These are phyloP conservation scores for Fusarium pseudocircinatum DNA, from an alignment of 2,329 filamentous ascomycete genomes.

Conservation along the genomic window DNA sequence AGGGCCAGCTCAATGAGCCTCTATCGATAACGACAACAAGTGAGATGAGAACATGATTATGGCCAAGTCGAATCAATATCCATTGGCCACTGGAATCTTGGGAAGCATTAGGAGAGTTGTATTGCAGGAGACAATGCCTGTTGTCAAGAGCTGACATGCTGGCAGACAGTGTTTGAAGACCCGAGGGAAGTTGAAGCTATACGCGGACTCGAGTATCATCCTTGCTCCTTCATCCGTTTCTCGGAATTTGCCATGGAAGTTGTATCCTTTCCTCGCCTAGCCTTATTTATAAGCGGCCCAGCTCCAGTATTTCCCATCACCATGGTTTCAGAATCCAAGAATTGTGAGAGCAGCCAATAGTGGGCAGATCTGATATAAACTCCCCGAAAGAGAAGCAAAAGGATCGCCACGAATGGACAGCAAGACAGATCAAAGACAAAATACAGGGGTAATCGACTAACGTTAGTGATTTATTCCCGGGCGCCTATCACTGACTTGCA, in stretches of 20 bases:
- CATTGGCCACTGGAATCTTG: neutral
- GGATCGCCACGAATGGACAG: neutral
- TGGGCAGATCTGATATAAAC: neutral
- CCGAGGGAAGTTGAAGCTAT: neutral
- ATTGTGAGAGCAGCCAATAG: neutral
- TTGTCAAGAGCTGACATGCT: neutral
- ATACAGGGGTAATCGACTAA: neutral
- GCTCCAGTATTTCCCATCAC: neutral
- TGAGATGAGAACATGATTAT: neutral
- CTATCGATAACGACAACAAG: neutral
- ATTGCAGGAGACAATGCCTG: neutral
- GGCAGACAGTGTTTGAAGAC: neutral
- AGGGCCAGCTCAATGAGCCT: neutral
- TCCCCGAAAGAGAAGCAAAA: neutral
- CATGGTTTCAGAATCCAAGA: slow-evolving; percentile 17
- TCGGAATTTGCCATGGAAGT: neutral
- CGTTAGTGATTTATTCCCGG: neutral
- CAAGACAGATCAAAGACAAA: neutral
- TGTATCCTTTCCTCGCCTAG: slow-evolving; percentile 20
- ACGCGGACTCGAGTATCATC: neutral
- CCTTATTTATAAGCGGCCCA: neutral
- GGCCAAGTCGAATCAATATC: neutral
- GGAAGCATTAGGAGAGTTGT: neutral
- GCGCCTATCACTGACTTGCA: neutral
- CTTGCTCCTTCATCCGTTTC: slow-evolving; percentile 1